A percentile compares a stretch with the other conserved stretches of the same genome.
Evolutionary conservation across 176 grass and related monocot genomes (phyloP).

Genomic region (Oropetium thomaeum): DNA sequence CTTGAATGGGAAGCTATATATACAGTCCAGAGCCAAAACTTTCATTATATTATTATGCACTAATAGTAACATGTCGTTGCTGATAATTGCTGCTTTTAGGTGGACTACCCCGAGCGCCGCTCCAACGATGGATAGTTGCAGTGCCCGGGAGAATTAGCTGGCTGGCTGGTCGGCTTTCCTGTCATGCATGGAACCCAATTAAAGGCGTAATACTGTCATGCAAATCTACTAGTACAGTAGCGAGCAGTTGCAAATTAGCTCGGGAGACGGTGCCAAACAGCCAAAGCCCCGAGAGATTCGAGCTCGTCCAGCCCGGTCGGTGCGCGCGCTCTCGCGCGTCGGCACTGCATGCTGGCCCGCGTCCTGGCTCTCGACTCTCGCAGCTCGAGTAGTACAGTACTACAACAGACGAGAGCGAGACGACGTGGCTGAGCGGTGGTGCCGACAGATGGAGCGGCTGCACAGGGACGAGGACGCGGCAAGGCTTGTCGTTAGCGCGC

Average conservation of each 20-base stretch:
- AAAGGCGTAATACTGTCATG: slow-evolving; percentile 12
- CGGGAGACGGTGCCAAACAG: too few relatives aligned
- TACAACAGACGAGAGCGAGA: too few relatives aligned
- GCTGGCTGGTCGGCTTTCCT: slow-evolving; percentile 25
- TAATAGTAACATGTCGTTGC: background rate
- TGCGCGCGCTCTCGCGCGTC: background rate
- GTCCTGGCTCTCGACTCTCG: too few relatives aligned
- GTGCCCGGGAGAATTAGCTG: background rate
- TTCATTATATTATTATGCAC: background rate
- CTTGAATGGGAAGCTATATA: slow-evolving; percentile 4
- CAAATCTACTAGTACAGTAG: slow-evolving; percentile 33
- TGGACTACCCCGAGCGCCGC: slow-evolving; percentile 6
- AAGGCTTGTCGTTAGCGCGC: slow-evolving; percentile 28
- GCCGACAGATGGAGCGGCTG: background rate
- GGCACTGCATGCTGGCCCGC: too few relatives aligned
- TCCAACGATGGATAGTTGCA: slow-evolving; percentile 40
- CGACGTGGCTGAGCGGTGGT: slow-evolving; percentile 17
- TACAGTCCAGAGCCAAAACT: background rate
- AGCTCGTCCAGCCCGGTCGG: background rate
- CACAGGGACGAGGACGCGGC: background rate
- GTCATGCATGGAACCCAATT: slow-evolving; percentile 20
- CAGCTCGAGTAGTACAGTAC: too few relatives aligned
- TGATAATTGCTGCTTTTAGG: slow-evolving; percentile 48
- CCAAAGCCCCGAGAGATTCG: background rate
- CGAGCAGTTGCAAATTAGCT: background rate